Conservation (phyloP, 2,329 filamentous ascomycete species). For the Juglanconis juglandina region DNA sequence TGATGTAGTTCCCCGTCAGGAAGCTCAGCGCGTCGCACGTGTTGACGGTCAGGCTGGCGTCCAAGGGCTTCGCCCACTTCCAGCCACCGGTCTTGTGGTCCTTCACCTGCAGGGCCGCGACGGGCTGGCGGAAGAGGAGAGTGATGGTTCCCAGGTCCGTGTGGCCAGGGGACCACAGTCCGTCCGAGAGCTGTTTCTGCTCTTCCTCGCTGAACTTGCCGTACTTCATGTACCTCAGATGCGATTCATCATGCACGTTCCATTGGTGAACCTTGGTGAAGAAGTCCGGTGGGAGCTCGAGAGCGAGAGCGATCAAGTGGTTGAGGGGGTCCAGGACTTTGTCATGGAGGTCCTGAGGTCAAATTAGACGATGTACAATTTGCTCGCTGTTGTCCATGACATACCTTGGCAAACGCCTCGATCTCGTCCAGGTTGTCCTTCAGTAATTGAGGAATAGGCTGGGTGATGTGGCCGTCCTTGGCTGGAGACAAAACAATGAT, state of each 20-base stretch:
- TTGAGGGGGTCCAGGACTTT: conserved; percentile 50
- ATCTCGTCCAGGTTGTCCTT: conserved; percentile 29
- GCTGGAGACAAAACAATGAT: not conserved
- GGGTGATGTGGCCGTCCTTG: conserved; percentile 4
- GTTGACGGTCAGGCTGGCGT: conserved; percentile 46
- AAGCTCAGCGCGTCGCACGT: conserved; percentile 41
- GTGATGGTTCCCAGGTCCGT: conserved; percentile 53
- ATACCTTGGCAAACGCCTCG: conserved; percentile 28
- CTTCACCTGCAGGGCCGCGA: conserved; percentile 48
- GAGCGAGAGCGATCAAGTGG: conserved; percentile 53
- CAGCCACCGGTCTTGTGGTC: conserved; percentile 38
- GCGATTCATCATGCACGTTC: conserved; percentile 48
- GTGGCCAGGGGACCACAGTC: conserved; percentile 38
- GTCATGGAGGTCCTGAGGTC: conserved; percentile 33
- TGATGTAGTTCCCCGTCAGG: conserved; percentile 41
- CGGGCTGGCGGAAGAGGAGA: conserved; percentile 51
- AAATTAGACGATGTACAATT: not conserved
- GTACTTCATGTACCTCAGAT: conserved; percentile 60
- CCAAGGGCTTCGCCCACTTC: conserved; percentile 41
- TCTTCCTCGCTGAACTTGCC: conserved; percentile 42
- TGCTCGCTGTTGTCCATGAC: too few relatives aligned
- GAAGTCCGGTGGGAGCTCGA: conserved; percentile 54
- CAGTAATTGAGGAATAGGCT: conserved; percentile 35
- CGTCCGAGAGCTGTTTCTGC: conserved; percentile 42
- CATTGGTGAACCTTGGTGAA: conserved; percentile 47